Evolutionary conservation across 2,329 filamentous ascomycete genomes (phyloP), one percentile per base, ranked within the genome.

Genomic region (Pseudogymnoascus pannorum): DNA sequence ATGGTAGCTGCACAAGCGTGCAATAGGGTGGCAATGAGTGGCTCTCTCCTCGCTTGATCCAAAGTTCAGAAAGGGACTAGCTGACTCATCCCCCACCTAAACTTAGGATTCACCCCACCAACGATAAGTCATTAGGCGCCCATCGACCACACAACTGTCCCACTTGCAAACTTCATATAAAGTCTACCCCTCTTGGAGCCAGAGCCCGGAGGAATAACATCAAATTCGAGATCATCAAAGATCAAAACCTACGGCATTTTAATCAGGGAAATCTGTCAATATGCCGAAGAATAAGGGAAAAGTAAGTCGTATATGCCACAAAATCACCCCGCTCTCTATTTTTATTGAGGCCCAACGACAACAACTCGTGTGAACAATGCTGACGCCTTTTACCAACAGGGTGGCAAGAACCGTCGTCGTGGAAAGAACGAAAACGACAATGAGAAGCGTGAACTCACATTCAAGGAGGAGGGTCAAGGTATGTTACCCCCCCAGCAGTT

Each of bases 281-380:
- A 97, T 97, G 92, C 92, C 92, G 74, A 97, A 97, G 91, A 97
- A 97, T 78, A 97, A 97, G 87, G 92, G 92, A 92, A 97, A 96
- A 81, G 92, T 96, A 82, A 75, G 83, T 72, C 63, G 14, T 22
- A 48, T 60, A 48, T 44, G 40, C 54, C 42, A 65, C 40, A 8
- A 60, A 51, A 42, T 60, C 62, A 40, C 57, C 61, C 38, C 35
- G 48, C 48, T 54, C 48, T 63, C 58, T 63, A 40, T 58, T 58
- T 58, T 36, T 14, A 42, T 26, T 8, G 36, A n/a, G 22, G 31
- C 57, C 36, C 31, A 42, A 58, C 57, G 33, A 16, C 36, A 36
- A 42, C 57, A 40, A 58, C 57, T 42, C 57, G 57, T 58, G 57
- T 51, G 60, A 57, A 66, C 62, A 42, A 5, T 59, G 12, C 29